Percentiles rank a stretch among this genome's conserved stretches.
phyloP scores from a whole-genome alignment of 164 flowering plant genomes.

The Chimonanthus praecox region DNA sequence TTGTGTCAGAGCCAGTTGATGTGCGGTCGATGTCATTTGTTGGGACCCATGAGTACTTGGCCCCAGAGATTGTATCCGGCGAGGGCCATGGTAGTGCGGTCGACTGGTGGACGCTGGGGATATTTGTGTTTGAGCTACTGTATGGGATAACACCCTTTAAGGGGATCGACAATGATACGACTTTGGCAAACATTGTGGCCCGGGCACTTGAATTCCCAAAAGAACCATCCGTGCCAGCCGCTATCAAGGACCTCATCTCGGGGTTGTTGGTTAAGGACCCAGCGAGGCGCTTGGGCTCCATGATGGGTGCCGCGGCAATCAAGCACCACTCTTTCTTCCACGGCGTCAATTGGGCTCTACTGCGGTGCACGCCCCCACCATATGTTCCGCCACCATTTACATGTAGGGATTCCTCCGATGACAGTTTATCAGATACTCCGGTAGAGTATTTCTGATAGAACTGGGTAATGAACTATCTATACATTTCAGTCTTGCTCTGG shows the following conservation, averaged over 20 bases:
- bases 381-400: conserved; percentile 43
- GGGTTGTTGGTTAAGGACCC: conserved; percentile 69
- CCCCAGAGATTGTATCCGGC: conserved; percentile 83
- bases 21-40: conserved; percentile 87
- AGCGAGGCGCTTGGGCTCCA: conserved; percentile 55
- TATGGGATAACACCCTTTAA: conserved; percentile 77
- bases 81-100: conserved; percentile 92
- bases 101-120: conserved; percentile 94
- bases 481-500: no score
- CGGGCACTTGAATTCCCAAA: conserved; percentile 79
- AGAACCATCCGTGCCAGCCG: conserved; percentile 40
- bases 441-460: conserved; percentile 50
- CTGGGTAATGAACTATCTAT: no score
- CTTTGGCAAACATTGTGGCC: conserved; percentile 81
- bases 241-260: conserved; percentile 54
- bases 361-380: conserved; percentile 72
- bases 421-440: conserved; percentile 42
- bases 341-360: conserved; percentile 88
- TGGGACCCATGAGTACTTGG: conserved; percentile 87
- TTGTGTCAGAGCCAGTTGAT: conserved; percentile 70
- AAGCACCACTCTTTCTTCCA: conserved; percentile 73
- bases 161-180: conserved; percentile 63
- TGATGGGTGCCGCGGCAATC: conserved; percentile 68
- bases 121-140: conserved; percentile 66
- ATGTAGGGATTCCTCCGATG: conserved; percentile 29